Percentiles rank a stretch among this genome's conserved stretches.
Conservation (phyloP, 2,329 filamentous ascomycete species). For the Botrytis medusae region DNA sequence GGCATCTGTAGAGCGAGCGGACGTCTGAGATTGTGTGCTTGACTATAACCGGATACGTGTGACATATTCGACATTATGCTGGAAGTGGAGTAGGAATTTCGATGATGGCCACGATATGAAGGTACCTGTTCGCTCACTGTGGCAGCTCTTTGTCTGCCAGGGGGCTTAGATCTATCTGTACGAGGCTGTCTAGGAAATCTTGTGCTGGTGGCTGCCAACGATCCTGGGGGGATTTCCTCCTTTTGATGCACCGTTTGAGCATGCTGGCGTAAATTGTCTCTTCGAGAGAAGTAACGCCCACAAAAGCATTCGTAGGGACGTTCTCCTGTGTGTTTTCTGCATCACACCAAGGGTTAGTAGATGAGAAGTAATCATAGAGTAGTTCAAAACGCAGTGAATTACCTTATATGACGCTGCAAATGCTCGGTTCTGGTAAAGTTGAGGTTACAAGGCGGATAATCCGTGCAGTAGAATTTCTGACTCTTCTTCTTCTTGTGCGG, state of each 20-base stretch:
- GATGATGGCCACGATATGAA: slow-evolving; percentile 73
- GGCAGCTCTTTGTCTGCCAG: slow-evolving; percentile 72
- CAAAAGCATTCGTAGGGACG: slow-evolving; percentile 97
- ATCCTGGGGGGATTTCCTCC: slow-evolving; percentile 93
- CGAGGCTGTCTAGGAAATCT: slow-evolving; percentile 90
- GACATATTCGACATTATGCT: slow-evolving; percentile 79
- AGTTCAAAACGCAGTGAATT: slow-evolving; percentile 35
- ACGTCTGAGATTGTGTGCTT: slow-evolving; percentile 63
- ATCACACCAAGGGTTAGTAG: background rate
- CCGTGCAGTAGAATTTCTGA: slow-evolving; percentile 92
- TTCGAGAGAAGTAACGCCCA: slow-evolving; percentile 83
- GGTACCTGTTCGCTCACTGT: slow-evolving; percentile 72
- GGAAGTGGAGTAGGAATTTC: slow-evolving; percentile 80
- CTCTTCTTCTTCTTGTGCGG: slow-evolving; percentile 94
- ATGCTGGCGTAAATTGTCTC: slow-evolving; percentile 95
- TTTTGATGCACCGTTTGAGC: slow-evolving; percentile 97
- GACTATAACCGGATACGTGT: slow-evolving; percentile 53
- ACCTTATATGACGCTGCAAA: slow-evolving; percentile 90
- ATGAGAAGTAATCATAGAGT: slow-evolving; percentile 29
- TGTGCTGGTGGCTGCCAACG: slow-evolving; percentile 86
- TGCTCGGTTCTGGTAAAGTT: slow-evolving; percentile 97
- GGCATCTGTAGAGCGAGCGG: slow-evolving; percentile 77
- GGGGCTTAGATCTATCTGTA: slow-evolving; percentile 77
- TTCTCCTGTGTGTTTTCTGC: slow-evolving; percentile 94
- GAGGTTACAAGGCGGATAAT: slow-evolving; percentile 88